Conservation (phyloP, 352 stramenopile genomes). For the Phytophthora hybrid region DNA sequence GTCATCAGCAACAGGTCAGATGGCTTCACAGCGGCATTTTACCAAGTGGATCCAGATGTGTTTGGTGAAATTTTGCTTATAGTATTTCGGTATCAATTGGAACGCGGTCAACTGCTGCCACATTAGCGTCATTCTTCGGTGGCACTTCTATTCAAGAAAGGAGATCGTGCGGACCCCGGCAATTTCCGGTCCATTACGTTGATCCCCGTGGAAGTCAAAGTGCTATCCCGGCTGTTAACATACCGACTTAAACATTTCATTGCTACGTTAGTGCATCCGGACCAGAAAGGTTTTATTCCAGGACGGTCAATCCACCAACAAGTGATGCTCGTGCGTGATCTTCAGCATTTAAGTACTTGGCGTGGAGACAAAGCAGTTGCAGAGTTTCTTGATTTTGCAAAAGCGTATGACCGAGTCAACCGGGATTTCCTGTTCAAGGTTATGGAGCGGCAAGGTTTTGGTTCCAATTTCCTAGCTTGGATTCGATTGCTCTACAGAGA, state of each 20-base stretch:
- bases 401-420: conserved; percentile 2
- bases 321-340: conserved; percentile 6
- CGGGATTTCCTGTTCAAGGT: background rate
- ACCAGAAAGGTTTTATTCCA: conserved; percentile 9
- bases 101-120: background rate
- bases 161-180: too few species aligned
- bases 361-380: background rate
- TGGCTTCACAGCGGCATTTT: background rate
- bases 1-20: background rate
- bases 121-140: conserved; percentile 1
- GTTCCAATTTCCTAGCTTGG: background rate
- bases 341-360: background rate
- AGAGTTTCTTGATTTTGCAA: background rate
- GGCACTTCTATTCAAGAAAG: background rate
- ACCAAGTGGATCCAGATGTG: conserved; percentile 3
- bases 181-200: too few species aligned
- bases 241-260: conserved; percentile 5
- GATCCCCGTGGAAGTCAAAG: too few species aligned
- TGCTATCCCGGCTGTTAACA: background rate
- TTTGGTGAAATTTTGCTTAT: conserved; percentile 1
- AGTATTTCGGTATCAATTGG: conserved; percentile 4
- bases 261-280: background rate
- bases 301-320: conserved; percentile 1
- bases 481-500: too few species aligned
- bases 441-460: conserved; percentile 1